Base-by-base conservation (phyloP, 2,329 filamentous ascomycete genomes). In the Aspergillus japonicus region DNA sequence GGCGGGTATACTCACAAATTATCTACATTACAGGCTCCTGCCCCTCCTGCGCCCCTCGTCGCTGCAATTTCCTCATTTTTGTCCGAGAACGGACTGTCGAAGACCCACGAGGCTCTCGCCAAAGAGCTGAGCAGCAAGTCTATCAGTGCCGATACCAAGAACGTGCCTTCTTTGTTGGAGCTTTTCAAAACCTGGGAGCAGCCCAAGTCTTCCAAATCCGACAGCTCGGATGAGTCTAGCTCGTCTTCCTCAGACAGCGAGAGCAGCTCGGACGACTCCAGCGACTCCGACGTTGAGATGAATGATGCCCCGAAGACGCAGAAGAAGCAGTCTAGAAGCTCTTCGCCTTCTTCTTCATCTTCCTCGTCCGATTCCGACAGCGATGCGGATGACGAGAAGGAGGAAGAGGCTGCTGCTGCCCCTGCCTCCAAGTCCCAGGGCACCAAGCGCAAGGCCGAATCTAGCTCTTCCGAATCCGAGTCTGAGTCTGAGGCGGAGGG, bases 31-130 rank as follows among this genome's bases (percentile, higher is more conserved):
- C 50, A 73, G 71, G 61, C 33, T 16, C 33, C 62, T 33, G 69
- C 78, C 50, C 81, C 85, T 26, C 83, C 88, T 4, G 75, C 82
- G 29, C 82, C 89, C 73, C 78, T 92, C 39, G 79, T 92, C 70
- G 84, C 87, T 62, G 79, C 91, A 16, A 82, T 92, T 68, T 85
- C 86, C 63, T 75, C 78, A 23, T 92, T 92, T 73, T 81, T 92
- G 53, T 81, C 82, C 47, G 82, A 88, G 50, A 82, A 89, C 72
- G 83, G 85, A n/a, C 89, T 90, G 68, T 74, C 81, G 51, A 80
- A 81, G 60, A 85, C 89, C 50, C 84, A 83, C 69, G 78, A 81
- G 60, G 83, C 85, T 5, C 88, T 92, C 69, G 80, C 81, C 67
- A 85, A 87, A 71, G 86, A 91, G 70, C 80, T 82, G 77, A 61